Percentiles rank a stretch among this genome's conserved stretches.
Conservation (phyloP, 1,284 basidiomycete species). For the Hymenochaete sp. region DNA sequence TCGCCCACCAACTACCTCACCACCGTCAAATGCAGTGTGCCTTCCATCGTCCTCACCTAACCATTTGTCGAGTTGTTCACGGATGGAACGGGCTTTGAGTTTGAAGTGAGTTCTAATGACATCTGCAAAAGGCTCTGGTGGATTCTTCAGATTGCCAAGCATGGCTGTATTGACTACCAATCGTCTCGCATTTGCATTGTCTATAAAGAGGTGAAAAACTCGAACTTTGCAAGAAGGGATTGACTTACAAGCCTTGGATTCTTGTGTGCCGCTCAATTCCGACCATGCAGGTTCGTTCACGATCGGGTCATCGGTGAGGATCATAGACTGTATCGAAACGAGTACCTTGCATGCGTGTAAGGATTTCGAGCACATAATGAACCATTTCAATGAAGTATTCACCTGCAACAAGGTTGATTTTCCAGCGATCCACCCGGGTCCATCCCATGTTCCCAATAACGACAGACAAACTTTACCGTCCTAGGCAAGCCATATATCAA, state of each 20-base stretch:
- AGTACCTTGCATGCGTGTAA: slow-evolving; percentile 46
- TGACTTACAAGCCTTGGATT: slow-evolving; percentile 57
- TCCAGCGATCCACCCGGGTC: slow-evolving; percentile 84
- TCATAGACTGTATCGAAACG: slow-evolving; percentile 92
- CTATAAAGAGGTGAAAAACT: slow-evolving; percentile 30
- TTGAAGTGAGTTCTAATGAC: slow-evolving; percentile 84
- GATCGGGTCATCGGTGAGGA: slow-evolving; percentile 83
- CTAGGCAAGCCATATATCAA: slow-evolving; percentile 30
- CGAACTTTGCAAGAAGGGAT: no score
- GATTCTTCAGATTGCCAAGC: slow-evolving; percentile 74
- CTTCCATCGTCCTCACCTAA: slow-evolving; percentile 62
- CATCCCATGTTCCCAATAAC: slow-evolving; percentile 83
- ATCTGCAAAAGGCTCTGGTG: slow-evolving; percentile 74
- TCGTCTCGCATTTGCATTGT: slow-evolving; percentile 77
- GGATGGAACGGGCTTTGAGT: slow-evolving; percentile 68
- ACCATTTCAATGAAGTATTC: slow-evolving; percentile 12
- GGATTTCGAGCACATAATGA: not conserved
- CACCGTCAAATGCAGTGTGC: slow-evolving; percentile 46
- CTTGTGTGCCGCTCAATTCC: slow-evolving; percentile 54
- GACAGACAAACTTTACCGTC: slow-evolving; percentile 89
- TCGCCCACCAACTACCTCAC: no score
- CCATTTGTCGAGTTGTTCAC: slow-evolving; percentile 74
- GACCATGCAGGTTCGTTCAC: slow-evolving; percentile 88
- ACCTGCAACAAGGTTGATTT: slow-evolving; percentile 80
- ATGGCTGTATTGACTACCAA: slow-evolving; percentile 86